Base-by-base conservation (phyloP, 805 yeast genomes). In the Kuraishia piskuri region DNA sequence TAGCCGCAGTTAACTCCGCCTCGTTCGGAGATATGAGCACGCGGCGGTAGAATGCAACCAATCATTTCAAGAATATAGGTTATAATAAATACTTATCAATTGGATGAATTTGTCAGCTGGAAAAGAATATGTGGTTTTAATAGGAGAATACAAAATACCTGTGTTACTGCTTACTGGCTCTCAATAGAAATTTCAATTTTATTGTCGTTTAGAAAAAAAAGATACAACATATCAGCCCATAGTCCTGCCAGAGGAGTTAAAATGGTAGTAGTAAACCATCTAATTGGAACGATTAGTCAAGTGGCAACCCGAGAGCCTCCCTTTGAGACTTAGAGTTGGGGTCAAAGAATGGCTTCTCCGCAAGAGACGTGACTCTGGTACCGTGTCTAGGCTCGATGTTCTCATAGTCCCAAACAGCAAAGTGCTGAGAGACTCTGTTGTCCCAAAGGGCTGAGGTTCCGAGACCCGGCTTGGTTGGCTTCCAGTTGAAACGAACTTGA, bases 401-500 rank as follows among this genome's bases (percentile, higher is more conserved):
- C 49, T 61, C 66, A 52, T 76, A 74, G 59, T 74, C 78, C 71
- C 72, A 68, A 25, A 74, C 69, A n/a, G 75, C 73, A 59, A 66
- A 66, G 59, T 76, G 79, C 55, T 74, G 73, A 52, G 75, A 65
- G 44, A 70, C 57, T 67, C 80, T 69, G 67, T 76, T 77, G 59
- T 76, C 80, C 80, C 81, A 77, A 47, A 76, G 59, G 24, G 79
- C 80, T 54, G 75, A 69, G 21, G 77, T 71, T 26, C 78, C 78
- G 37, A 63, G 64, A 21, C 77, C 77, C 9, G 61, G 59, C 49
- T 57, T 58, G 17, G 75, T 62, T 49, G 73, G 69, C 55, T 69
- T 66, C 84, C 84, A 78, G 58, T 72, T 73, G 69, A 76, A 75
- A 57, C 84, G 69, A 22, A 78, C 79, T 65, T 80, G 84, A 54